Conservation (phyloP, 1,284 basidiomycete species). For the Amylostereum chailletii region DNA sequence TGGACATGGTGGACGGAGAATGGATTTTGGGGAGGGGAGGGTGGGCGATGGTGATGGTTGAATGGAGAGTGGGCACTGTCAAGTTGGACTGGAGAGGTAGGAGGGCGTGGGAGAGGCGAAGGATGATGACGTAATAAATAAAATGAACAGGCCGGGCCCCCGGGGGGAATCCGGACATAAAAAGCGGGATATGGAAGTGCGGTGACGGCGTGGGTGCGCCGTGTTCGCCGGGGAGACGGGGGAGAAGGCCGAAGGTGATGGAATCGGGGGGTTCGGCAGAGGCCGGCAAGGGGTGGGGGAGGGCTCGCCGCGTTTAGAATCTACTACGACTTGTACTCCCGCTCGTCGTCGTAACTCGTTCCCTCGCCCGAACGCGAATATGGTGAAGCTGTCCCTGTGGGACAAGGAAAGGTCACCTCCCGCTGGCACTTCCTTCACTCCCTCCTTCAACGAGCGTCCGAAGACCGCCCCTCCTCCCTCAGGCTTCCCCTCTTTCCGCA, state of each 20-base stretch:
- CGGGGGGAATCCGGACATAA: too few relatives aligned
- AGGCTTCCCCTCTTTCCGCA: slow-evolving; percentile 28
- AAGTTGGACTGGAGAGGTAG: neutral
- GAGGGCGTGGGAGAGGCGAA: neutral
- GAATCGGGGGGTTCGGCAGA: too few relatives aligned
- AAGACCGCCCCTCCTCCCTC: slow-evolving; percentile 15
- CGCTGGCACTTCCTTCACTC: slow-evolving; percentile 8
- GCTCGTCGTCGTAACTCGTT: neutral
- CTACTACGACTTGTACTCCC: neutral
- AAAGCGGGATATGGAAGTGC: too few relatives aligned
- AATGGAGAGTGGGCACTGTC: neutral
- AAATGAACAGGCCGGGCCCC: too few relatives aligned
- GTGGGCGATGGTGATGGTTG: slow-evolving; percentile 6
- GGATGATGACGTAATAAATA: too few relatives aligned
- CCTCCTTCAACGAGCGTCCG: slow-evolving; percentile 7
- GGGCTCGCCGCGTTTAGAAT: neutral
- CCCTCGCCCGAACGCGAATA: slow-evolving; percentile 1
- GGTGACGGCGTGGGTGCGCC: too few relatives aligned
- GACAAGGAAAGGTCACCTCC: slow-evolving; percentile 11
- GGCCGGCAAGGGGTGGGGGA: too few relatives aligned
- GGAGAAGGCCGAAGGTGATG: too few relatives aligned
- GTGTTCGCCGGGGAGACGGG: too few relatives aligned
- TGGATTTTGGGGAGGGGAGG: slow-evolving; percentile 20
- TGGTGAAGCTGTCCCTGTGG: slow-evolving; percentile 20
- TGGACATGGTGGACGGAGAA: slow-evolving; percentile 26